These are phyloP conservation scores for Hanseniaspora meyeri DNA, from an alignment of 805 yeast genomes.

Conservation along the genomic window DNA sequence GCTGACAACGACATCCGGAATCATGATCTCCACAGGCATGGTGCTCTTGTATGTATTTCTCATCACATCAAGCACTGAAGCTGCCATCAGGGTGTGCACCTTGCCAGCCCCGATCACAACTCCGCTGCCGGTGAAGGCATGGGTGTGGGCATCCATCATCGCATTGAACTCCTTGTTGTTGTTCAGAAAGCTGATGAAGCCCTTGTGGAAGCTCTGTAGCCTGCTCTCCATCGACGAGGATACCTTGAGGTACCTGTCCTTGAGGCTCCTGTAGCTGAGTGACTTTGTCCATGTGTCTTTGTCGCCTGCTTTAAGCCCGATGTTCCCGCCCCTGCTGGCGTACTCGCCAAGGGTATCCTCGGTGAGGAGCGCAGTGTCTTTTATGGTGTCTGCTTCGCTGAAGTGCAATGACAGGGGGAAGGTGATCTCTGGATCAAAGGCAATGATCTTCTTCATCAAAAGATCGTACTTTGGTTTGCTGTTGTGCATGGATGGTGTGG, in stretches of 20 bases:
- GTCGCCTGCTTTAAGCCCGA: not conserved
- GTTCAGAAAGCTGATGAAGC: not conserved
- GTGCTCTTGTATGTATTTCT: slow-evolving; percentile 42
- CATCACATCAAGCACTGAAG: slow-evolving; percentile 49
- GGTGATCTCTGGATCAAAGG: not conserved
- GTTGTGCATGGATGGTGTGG: not conserved
- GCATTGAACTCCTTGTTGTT: not conserved
- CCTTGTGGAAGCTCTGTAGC: not conserved
- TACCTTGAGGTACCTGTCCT: not conserved
- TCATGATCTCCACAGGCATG: slow-evolving; percentile 64
- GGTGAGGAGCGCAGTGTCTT: not conserved
- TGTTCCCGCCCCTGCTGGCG: not conserved
- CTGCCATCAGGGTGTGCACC: slow-evolving; percentile 56
- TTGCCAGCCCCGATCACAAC: slow-evolving; percentile 73
- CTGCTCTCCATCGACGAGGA: not conserved
- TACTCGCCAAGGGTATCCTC: not conserved
- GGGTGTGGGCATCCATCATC: not conserved
- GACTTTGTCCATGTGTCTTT: not conserved
- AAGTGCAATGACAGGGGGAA: not conserved
- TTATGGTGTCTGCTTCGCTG: not conserved
- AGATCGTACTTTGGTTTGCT: not conserved
- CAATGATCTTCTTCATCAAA: not conserved
- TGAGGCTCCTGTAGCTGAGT: not conserved
- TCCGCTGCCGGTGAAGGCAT: slow-evolving; percentile 26
- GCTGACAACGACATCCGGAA: slow-evolving; percentile 46